Conservation (phyloP, 2,329 filamentous ascomycete species). For the Arthrobotrys sinensis region DNA sequence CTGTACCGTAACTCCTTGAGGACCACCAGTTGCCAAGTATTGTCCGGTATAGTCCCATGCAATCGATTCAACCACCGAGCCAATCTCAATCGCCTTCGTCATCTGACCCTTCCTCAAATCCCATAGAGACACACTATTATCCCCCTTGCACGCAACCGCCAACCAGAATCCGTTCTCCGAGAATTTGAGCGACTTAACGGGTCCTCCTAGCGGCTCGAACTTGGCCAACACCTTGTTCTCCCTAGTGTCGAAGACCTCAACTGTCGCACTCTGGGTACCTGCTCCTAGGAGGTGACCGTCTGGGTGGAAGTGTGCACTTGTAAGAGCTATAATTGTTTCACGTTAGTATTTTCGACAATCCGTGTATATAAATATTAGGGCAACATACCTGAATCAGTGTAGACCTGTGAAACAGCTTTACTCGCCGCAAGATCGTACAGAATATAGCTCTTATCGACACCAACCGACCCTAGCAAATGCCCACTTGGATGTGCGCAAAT, state of each 20-base stretch:
- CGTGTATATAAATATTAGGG: background rate
- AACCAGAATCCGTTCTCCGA: conserved; percentile 99
- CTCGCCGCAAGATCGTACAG: conserved; percentile 83
- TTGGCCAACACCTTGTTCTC: conserved; percentile 82
- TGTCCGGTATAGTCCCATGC: conserved; percentile 96
- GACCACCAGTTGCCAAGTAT: conserved; percentile 86
- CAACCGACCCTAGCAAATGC: conserved; percentile 86
- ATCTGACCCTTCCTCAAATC: conserved; percentile 88
- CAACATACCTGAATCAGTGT: conserved; percentile 81
- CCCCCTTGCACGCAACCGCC: conserved; percentile 83
- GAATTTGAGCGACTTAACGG: conserved; percentile 84
- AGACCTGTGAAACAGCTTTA: conserved; percentile 82
- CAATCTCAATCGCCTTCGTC: conserved; percentile 88
- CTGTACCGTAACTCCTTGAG: conserved; percentile 86
- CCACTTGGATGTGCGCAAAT: conserved; percentile 87
- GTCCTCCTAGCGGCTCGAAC: conserved; percentile 77
- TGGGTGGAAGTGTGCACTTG: conserved; percentile 88
- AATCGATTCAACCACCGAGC: conserved; percentile 81
- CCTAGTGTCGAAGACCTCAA: conserved; percentile 91
- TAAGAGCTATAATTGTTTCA: conserved; percentile 67
- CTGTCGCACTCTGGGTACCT: conserved; percentile 82
- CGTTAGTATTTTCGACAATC: conserved; percentile 38
- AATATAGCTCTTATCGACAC: conserved; percentile 90
- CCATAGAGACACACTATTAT: conserved; percentile 86
- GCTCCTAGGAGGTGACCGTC: conserved; percentile 95